A percentile compares a stretch with the other conserved stretches of the same genome.
Conservation (phyloP, 1,139 yeast species). For the Williopsis jadinii region DNA sequence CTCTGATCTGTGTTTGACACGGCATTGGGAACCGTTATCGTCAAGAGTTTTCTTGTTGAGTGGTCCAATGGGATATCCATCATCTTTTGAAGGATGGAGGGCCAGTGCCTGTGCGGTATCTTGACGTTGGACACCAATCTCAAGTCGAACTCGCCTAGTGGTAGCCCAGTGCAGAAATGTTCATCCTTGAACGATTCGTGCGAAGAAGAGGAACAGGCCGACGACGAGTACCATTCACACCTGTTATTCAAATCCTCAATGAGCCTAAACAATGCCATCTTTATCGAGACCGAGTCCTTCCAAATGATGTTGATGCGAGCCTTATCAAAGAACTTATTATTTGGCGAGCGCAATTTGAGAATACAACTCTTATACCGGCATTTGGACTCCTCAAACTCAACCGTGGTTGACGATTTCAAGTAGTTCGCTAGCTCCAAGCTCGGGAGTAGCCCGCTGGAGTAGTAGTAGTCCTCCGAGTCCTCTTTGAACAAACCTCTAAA, state of each 20-base stretch:
- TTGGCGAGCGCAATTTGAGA: neutral
- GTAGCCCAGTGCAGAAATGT: neutral
- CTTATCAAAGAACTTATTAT: neutral
- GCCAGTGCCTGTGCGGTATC: neutral
- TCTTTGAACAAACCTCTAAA: neutral
- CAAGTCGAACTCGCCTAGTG: slow-evolving; percentile 1
- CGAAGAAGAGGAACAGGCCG: neutral
- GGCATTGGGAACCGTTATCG: neutral
- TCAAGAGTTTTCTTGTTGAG: neutral
- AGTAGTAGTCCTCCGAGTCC: neutral
- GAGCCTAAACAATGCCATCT: neutral
- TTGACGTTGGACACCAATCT: neutral
- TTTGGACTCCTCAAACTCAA: neutral
- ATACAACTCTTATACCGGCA: neutral
- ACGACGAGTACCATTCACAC: too few species aligned
- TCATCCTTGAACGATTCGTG: neutral
- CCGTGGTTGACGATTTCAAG: neutral
- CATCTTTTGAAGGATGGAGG: neutral
- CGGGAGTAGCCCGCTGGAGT: slow-evolving; percentile 1
- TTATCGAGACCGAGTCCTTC: neutral
- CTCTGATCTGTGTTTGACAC: too few species aligned
- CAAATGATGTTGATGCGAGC: neutral
- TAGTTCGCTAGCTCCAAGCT: neutral
- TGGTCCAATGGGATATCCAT: neutral
- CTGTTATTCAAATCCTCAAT: neutral